A percentile compares a stretch with the other conserved stretches of the same genome.
Evolutionary conservation across 2,329 filamentous ascomycete species (phyloP).

Genomic region (Aspergillus piperis): DNA sequence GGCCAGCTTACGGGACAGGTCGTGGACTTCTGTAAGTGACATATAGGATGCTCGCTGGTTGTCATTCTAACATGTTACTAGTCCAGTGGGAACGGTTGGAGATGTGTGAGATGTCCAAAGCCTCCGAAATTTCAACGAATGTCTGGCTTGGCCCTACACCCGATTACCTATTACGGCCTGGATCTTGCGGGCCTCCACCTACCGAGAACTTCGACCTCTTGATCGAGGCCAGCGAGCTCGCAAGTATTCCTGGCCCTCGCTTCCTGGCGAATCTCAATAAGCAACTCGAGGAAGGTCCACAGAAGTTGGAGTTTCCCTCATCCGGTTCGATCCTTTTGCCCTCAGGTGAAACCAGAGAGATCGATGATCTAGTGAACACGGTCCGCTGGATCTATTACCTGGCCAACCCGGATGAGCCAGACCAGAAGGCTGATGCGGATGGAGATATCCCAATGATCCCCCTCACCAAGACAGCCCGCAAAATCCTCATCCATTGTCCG

Average conservation of each 20-base stretch:
- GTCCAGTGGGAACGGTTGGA: constrained; percentile 82
- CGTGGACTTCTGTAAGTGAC: constrained; percentile 73
- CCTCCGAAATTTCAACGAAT: constrained; percentile 84
- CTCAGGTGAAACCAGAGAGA: constrained; percentile 78
- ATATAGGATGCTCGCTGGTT: background rate
- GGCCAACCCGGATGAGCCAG: constrained; percentile 61
- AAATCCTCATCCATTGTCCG: constrained; percentile 85
- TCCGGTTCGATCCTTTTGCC: constrained; percentile 90
- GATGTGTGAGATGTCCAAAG: constrained; percentile 90
- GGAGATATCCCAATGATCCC: constrained; percentile 58
- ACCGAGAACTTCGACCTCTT: constrained; percentile 71
- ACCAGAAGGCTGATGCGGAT: constrained; percentile 50
- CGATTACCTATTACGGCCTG: constrained; percentile 59
- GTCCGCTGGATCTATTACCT: constrained; percentile 89
- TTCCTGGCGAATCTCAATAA: constrained; percentile 66
- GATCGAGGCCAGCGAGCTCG: constrained; percentile 86
- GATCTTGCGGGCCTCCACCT: constrained; percentile 48
- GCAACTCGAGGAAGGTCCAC: constrained; percentile 52
- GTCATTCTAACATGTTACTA: constrained; percentile 27
- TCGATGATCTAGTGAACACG: constrained; percentile 80
- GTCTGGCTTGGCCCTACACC: constrained; percentile 90
- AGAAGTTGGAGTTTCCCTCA: constrained; percentile 80
- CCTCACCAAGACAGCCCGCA: constrained; percentile 53
- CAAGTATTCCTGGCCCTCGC: constrained; percentile 70
- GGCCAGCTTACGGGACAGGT: constrained; percentile 74